These are phyloP conservation scores for Mastigamoeba balamuthi DNA, from an alignment of 78 protist genomes.

Conservation along the genomic window DNA sequence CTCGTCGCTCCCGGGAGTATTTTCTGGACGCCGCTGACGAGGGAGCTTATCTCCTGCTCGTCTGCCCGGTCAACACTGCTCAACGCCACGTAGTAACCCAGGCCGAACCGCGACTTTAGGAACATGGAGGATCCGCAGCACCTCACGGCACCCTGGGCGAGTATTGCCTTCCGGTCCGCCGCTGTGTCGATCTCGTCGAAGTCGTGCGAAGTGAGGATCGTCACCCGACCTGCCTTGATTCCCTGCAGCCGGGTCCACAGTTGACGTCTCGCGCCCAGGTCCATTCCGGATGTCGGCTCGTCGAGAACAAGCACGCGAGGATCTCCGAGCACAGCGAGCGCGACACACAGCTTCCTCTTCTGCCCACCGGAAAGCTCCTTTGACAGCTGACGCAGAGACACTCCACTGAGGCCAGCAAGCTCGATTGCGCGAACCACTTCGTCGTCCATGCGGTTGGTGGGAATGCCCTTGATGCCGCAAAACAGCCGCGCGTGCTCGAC, in stretches of 20 bases:
- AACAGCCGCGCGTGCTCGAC: slow-evolving; percentile 17
- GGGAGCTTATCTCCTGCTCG: too few species aligned
- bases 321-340: slow-evolving; percentile 44
- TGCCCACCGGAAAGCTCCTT: slow-evolving; percentile 46
- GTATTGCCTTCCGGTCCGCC: background rate
- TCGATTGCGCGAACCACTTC: background rate
- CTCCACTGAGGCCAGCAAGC: background rate
- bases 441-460: background rate
- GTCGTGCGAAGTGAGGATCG: too few species aligned
- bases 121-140: background rate
- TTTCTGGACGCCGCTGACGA: too few species aligned
- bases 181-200: background rate
- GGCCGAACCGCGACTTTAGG: background rate
- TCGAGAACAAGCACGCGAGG: slow-evolving; percentile 38
- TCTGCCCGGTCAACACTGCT: background rate
- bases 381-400: slow-evolving; percentile 3
- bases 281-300: slow-evolving; percentile 63
- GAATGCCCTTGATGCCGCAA: slow-evolving; percentile 7
- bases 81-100: background rate
- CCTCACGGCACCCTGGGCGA: background rate
- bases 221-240: background rate
- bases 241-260: slow-evolving; percentile 37
- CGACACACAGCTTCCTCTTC: slow-evolving; percentile 51
- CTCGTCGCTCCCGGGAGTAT: too few species aligned
- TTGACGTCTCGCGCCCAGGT: slow-evolving; percentile 21